A percentile compares a stretch with the other conserved stretches of the same genome.
Evolutionary conservation across 345 rosid species (phyloP).

Genomic region (Eucalyptus cloeziana): DNA sequence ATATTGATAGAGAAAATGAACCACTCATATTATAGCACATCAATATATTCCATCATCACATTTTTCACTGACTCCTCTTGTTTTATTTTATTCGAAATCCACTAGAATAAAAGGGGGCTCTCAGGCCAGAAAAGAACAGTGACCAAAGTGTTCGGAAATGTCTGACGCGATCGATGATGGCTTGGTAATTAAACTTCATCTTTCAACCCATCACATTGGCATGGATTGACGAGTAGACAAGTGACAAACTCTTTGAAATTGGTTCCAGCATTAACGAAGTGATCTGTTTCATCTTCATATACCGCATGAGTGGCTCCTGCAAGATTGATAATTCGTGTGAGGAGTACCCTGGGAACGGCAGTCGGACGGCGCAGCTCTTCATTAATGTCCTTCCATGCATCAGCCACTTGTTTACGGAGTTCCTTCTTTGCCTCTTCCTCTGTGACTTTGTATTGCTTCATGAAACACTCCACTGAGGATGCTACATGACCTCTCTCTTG

Average conservation of each 20-base stretch:
- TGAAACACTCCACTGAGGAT: neutral
- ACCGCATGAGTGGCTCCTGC: neutral
- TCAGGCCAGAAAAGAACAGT: too few relatives aligned
- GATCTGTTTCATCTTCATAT: conserved; percentile 5
- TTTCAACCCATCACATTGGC: neutral
- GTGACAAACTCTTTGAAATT: neutral
- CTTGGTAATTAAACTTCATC: neutral
- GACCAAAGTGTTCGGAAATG: neutral
- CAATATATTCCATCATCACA: too few relatives aligned
- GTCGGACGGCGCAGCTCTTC: neutral
- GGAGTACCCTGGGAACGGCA: neutral
- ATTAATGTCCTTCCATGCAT: conserved; percentile 11
- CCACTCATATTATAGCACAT: too few relatives aligned
- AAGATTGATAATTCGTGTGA: neutral
- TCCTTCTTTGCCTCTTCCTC: neutral
- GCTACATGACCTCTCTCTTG: neutral
- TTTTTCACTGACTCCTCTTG: too few relatives aligned
- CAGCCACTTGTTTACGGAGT: neutral
- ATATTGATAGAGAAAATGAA: too few relatives aligned
- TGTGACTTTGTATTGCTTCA: neutral
- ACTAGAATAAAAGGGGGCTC: too few relatives aligned
- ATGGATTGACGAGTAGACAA: neutral
- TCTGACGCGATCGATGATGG: neutral
- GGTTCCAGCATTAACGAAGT: neutral
- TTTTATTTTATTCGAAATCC: too few relatives aligned